Evolutionary conservation across 2,329 filamentous ascomycete genomes (phyloP).

Genomic region (Aspergillus cejpii): DNA sequence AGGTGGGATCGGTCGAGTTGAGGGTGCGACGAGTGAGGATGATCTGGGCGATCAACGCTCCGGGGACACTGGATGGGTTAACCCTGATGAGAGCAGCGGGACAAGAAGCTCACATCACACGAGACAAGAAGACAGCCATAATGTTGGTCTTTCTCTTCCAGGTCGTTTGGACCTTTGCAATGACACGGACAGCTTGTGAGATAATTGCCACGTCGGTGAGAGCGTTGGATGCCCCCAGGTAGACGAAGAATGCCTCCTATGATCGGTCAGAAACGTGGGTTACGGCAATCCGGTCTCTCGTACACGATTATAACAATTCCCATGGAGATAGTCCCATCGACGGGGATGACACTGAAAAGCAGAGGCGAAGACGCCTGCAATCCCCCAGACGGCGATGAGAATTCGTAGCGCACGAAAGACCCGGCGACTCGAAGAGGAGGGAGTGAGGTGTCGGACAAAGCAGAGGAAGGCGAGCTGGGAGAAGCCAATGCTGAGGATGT

Average conservation of each 20-base stretch:
- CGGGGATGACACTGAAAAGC: slow-evolving; percentile 18
- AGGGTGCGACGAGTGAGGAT: slow-evolving; percentile 12
- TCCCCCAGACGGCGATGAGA: slow-evolving; percentile 13
- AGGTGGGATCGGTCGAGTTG: slow-evolving; percentile 14
- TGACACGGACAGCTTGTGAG: slow-evolving; percentile 18
- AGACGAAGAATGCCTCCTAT: slow-evolving; percentile 22
- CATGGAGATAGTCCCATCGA: slow-evolving; percentile 18
- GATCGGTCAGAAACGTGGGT: neutral
- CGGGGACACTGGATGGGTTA: slow-evolving; percentile 17
- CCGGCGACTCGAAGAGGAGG: slow-evolving; percentile 13
- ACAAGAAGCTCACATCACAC: slow-evolving; percentile 18
- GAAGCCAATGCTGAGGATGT: slow-evolving; percentile 16
- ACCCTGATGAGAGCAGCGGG: neutral
- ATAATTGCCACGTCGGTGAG: slow-evolving; percentile 22
- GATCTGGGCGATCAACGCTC: slow-evolving; percentile 21
- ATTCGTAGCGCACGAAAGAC: slow-evolving; percentile 14
- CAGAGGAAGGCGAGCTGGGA: slow-evolving; percentile 24
- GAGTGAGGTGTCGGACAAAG: slow-evolving; percentile 21
- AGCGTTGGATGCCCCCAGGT: slow-evolving; percentile 22
- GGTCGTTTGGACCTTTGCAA: slow-evolving; percentile 20
- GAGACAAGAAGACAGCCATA: slow-evolving; percentile 17
- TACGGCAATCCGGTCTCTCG: neutral
- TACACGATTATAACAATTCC: slow-evolving; percentile 20
- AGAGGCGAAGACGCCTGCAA: slow-evolving; percentile 12
- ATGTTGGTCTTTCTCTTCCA: slow-evolving; percentile 15